phyloP scores from a whole-genome alignment of 768 basidiomycete species.

The Pleurotus ostreatus region DNA sequence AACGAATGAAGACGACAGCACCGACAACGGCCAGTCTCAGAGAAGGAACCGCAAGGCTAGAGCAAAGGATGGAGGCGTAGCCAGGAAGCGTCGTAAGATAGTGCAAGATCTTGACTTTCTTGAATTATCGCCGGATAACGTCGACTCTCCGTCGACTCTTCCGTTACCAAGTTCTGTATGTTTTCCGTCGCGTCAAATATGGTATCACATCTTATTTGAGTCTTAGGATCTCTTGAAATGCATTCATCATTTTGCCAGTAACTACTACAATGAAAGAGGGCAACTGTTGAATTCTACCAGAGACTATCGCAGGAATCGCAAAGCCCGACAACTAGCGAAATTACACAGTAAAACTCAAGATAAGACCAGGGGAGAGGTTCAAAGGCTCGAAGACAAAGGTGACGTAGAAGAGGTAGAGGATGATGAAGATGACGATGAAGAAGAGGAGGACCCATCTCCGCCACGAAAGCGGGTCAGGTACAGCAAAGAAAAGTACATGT shows the following conservation, averaged over 20 bases:
- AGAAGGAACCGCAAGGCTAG: constrained; percentile 10
- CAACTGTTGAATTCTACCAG: constrained; percentile 51
- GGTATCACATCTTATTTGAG: constrained; percentile 13
- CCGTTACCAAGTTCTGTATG: constrained; percentile 51
- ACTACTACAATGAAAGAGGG: constrained; percentile 59
- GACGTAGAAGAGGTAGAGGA: constrained; percentile 6
- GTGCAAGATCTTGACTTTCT: constrained; percentile 52
- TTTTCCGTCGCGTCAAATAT: background rate
- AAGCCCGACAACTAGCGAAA: constrained; percentile 23
- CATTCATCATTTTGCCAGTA: constrained; percentile 42
- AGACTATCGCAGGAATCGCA: constrained; percentile 38
- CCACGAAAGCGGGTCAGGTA: constrained; percentile 12
- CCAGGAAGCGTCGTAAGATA: constrained; percentile 40
- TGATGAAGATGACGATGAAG: constrained; percentile 16
- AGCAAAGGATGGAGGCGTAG: constrained; percentile 9
- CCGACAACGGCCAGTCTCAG: constrained; percentile 16
- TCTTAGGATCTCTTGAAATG: constrained; percentile 42
- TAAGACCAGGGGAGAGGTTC: background rate
- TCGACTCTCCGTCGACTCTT: constrained; percentile 5
- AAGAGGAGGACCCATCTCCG: constrained; percentile 2
- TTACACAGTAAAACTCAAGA: constrained; percentile 12
- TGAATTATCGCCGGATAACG: constrained; percentile 21
- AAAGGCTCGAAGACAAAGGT: constrained; percentile 5
- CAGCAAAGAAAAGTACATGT: constrained; percentile 17
- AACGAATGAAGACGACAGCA: constrained; percentile 10